Percentiles rank a stretch among this genome's conserved stretches.
These are phyloP conservation scores for Kurtzmaniella natalensis DNA, from an alignment of 1,139 yeast species.

Conservation along the genomic window DNA sequence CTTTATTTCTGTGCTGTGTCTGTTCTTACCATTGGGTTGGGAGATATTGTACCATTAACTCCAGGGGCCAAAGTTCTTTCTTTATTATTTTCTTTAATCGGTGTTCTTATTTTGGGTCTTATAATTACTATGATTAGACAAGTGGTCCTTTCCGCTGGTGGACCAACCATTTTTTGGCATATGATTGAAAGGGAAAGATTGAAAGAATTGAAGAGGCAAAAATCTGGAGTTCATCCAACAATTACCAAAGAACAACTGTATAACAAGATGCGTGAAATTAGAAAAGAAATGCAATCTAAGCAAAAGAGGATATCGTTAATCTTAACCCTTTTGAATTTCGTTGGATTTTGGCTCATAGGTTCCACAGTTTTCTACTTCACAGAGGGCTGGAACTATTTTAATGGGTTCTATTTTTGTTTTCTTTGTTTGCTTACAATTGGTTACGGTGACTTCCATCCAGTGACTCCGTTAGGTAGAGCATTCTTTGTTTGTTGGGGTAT, in stretches of 20 bases:
- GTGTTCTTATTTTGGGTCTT: slow-evolving; percentile 69
- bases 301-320: slow-evolving; percentile 32
- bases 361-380: slow-evolving; percentile 54
- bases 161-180: slow-evolving; percentile 64
- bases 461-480: slow-evolving; percentile 58
- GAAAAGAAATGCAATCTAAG: slow-evolving; percentile 29
- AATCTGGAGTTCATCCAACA: slow-evolving; percentile 12
- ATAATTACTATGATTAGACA: slow-evolving; percentile 65
- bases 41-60: slow-evolving; percentile 58
- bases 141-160: slow-evolving; percentile 55
- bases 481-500: slow-evolving; percentile 78
- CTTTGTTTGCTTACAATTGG: slow-evolving; percentile 78
- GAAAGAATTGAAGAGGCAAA: slow-evolving; percentile 14
- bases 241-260: slow-evolving; percentile 28
- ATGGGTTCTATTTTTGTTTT: slow-evolving; percentile 68
- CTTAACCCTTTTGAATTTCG: slow-evolving; percentile 42
- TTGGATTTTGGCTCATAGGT: slow-evolving; percentile 66
- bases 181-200: slow-evolving; percentile 39
- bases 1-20: slow-evolving; percentile 71
- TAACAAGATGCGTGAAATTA: slow-evolving; percentile 47
- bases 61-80: slow-evolving; percentile 53
- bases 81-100: slow-evolving; percentile 61
- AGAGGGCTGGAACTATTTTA: slow-evolving; percentile 69
- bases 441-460: slow-evolving; percentile 73
- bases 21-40: slow-evolving; percentile 73